These are phyloP conservation scores for Ilex aquifolium DNA, from an alignment of 257 asterid genomes.

Conservation along the genomic window DNA sequence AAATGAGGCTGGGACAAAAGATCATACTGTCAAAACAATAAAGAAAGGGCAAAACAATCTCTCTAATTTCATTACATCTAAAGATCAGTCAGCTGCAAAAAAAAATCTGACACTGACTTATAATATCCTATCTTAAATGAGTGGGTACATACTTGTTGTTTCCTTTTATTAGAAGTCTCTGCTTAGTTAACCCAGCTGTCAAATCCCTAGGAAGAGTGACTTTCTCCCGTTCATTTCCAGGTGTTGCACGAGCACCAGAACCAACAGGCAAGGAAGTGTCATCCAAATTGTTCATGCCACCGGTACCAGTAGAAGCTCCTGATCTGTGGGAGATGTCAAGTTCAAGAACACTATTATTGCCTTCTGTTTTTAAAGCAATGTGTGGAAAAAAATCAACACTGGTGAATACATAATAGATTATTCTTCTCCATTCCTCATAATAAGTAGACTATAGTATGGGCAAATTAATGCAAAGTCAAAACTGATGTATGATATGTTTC, in stretches of 20 bases:
- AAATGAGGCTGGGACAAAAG: slow-evolving; percentile 6
- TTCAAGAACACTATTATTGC: neutral
- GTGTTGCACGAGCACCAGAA: slow-evolving; percentile 53
- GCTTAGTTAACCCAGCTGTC: slow-evolving; percentile 59
- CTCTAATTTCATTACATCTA: neutral
- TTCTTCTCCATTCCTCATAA: neutral
- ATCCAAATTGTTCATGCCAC: slow-evolving; percentile 48
- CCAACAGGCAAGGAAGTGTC: slow-evolving; percentile 56
- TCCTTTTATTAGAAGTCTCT: slow-evolving; percentile 62
- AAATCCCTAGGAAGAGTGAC: slow-evolving; percentile 57
- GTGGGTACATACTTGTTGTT: slow-evolving; percentile 57
- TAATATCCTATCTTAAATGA: neutral
- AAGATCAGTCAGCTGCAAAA: neutral
- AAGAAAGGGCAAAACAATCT: neutral
- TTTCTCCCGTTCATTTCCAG: slow-evolving; percentile 76
- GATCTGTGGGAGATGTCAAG: slow-evolving; percentile 42
- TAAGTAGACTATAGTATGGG: neutral
- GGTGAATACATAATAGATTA: too few relatives aligned
- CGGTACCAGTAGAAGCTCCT: slow-evolving; percentile 45
- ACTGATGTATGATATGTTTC: neutral
- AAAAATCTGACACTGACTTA: neutral
- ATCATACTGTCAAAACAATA: neutral
- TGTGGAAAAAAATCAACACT: too few relatives aligned
- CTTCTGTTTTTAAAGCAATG: neutral
- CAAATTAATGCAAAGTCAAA: neutral